A percentile compares a stretch with the other conserved stretches of the same genome.
phyloP scores from a whole-genome alignment of 2,329 filamentous ascomycete species.

The Fusarium sp. region DNA sequence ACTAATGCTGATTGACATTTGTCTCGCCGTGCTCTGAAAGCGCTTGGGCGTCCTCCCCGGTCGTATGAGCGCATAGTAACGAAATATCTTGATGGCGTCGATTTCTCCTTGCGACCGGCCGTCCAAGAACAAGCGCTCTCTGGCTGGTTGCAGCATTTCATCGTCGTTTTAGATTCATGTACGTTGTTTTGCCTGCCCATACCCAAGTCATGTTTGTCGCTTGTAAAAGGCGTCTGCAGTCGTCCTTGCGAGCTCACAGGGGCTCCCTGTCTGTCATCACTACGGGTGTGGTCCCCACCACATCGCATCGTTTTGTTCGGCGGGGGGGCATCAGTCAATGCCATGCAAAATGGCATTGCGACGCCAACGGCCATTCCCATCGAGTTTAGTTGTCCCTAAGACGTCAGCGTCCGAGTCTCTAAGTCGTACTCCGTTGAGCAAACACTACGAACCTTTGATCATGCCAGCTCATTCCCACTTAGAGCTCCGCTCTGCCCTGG shows the following conservation, averaged over 20 bases:
- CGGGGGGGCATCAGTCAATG: slow-evolving; percentile 39
- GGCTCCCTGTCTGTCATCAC: slow-evolving; percentile 43
- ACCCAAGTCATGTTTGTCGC: slow-evolving; percentile 7
- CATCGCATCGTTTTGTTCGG: slow-evolving; percentile 38
- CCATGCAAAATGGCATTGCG: slow-evolving; percentile 42
- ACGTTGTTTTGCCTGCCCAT: slow-evolving; percentile 12
- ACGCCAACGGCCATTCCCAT: slow-evolving; percentile 42
- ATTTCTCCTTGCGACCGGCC: not conserved
- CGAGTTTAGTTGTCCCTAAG: slow-evolving; percentile 39
- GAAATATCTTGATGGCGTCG: not conserved
- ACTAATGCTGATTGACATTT: slow-evolving; percentile 25
- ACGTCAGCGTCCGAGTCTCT: slow-evolving; percentile 37
- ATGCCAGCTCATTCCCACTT: slow-evolving; percentile 41
- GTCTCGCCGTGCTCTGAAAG: slow-evolving; percentile 13
- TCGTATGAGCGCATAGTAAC: not conserved
- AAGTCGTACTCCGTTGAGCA: slow-evolving; percentile 33
- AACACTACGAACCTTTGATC: slow-evolving; percentile 40
- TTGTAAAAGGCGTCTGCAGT: slow-evolving; percentile 20
- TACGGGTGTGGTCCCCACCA: slow-evolving; percentile 30
- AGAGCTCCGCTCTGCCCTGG: slow-evolving; percentile 36
- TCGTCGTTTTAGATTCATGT: slow-evolving; percentile 2
- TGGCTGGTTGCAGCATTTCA: not conserved
- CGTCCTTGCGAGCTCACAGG: slow-evolving; percentile 37
- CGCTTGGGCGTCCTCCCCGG: slow-evolving; percentile 2
- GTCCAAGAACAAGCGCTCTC: not conserved